Evolutionary conservation across 805 yeast genomes (phyloP).

Genomic region (Henningerozyma blattae): DNA sequence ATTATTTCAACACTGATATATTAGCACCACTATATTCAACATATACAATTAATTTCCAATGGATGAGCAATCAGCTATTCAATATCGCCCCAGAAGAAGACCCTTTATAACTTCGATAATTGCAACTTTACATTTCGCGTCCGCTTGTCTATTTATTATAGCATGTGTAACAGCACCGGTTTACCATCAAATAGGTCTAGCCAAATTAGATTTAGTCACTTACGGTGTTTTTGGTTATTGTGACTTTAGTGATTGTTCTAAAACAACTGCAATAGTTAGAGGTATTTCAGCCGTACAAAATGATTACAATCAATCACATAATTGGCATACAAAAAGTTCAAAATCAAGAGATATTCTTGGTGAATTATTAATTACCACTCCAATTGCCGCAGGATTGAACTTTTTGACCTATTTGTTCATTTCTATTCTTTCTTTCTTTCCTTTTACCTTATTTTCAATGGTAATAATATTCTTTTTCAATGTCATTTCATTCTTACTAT

Average conservation of each 20-base stretch:
- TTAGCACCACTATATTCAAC: no score
- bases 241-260: conserved; percentile 27
- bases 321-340: conserved; percentile 35
- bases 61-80: no score
- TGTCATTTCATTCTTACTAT: conserved; percentile 38
- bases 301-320: conserved; percentile 8
- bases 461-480: conserved; percentile 32
- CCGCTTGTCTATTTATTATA: conserved; percentile 30
- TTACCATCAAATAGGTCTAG: conserved; percentile 30
- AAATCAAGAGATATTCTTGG: conserved; percentile 40
- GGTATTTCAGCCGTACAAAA: conserved; percentile 5
- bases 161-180: conserved; percentile 54
- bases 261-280: conserved; percentile 27
- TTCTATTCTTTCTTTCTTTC: conserved; percentile 23
- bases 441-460: conserved; percentile 15
- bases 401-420: conserved; percentile 31
- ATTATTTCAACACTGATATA: no score
- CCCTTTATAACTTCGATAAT: background rate
- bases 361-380: conserved; percentile 44
- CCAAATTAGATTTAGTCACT: conserved; percentile 28
- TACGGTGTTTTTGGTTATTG: conserved; percentile 69
- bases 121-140: background rate
- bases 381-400: conserved; percentile 55
- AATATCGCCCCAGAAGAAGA: no score
- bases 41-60: no score